A percentile compares a stretch with the other conserved stretches of the same genome.
Conservation (phyloP, 768 basidiomycete species). For the Mycena kentingensis region DNA sequence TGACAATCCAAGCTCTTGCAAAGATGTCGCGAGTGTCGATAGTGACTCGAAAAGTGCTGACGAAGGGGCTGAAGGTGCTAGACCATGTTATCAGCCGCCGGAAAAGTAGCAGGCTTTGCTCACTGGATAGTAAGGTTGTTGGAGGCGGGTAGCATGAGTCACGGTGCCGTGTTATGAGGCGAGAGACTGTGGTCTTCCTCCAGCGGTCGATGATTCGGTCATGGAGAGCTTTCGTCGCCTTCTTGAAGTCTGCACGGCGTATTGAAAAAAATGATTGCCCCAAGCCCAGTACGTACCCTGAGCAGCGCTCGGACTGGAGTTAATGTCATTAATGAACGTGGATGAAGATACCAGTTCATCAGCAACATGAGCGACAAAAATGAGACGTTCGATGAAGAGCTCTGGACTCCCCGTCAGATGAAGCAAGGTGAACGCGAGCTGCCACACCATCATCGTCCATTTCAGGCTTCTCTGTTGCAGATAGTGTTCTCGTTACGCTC, state of each 20-base stretch:
- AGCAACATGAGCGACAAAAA: constrained; percentile 53
- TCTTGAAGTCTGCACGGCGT: constrained; percentile 49
- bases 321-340: constrained; percentile 45
- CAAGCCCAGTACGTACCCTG: constrained; percentile 34
- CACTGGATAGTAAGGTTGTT: constrained; percentile 29
- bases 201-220: constrained; percentile 53
- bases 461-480: constrained; percentile 31
- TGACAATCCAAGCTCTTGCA: constrained; percentile 58
- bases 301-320: constrained; percentile 39
- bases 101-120: not conserved
- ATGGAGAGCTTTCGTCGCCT: constrained; percentile 42
- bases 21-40: constrained; percentile 50
- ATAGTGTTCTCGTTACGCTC: constrained; percentile 44
- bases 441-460: constrained; percentile 37
- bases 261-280: constrained; percentile 3
- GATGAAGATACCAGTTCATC: constrained; percentile 49
- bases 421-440: not conserved
- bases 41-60: constrained; percentile 56
- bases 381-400: constrained; percentile 33
- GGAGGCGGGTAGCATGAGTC: constrained; percentile 21
- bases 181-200: constrained; percentile 47
- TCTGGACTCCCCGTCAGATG: constrained; percentile 17
- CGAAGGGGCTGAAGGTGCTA: constrained; percentile 46
- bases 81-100: constrained; percentile 4
- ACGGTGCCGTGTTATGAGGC: constrained; percentile 33